Conservation (phyloP, 495 filamentous ascomycete genomes). For the Aspergillus diversus region DNA sequence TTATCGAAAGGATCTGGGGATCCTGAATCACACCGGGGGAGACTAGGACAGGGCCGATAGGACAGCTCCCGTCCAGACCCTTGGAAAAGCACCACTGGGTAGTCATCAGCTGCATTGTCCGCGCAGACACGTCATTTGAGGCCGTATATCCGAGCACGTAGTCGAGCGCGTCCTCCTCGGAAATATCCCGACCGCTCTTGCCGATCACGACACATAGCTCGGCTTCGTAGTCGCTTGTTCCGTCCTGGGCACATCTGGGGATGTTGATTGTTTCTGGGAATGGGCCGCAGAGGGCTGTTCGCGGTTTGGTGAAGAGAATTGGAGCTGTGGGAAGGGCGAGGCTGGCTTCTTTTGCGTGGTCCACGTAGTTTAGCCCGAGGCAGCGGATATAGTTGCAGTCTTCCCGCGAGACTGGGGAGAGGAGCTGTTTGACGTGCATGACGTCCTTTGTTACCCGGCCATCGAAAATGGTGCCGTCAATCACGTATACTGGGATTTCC, state of each 20-base stretch:
- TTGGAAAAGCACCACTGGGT: constrained; percentile 51
- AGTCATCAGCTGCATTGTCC: constrained; percentile 36
- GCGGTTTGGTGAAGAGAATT: constrained; percentile 52
- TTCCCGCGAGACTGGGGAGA: constrained; percentile 12
- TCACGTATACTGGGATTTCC: constrained; percentile 36
- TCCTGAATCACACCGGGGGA: constrained; percentile 37
- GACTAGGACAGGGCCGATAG: constrained; percentile 46
- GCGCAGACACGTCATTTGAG: constrained; percentile 46
- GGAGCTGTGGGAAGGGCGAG: constrained; percentile 44
- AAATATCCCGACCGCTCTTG: constrained; percentile 44
- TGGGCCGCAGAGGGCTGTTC: constrained; percentile 45
- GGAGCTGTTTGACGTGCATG: constrained; percentile 37
- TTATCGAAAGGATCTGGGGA: constrained; percentile 34
- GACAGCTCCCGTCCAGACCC: constrained; percentile 41
- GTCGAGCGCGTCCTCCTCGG: constrained; percentile 42
- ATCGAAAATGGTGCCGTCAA: constrained; percentile 44
- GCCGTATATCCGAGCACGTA: constrained; percentile 49
- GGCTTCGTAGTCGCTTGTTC: constrained; percentile 50
- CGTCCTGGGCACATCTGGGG: constrained; percentile 47
- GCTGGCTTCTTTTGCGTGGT: constrained; percentile 46
- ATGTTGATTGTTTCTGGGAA: constrained; percentile 47
- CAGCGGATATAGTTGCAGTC: constrained; percentile 29
- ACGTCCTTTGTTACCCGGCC: constrained; percentile 36
- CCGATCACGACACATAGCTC: constrained; percentile 47
- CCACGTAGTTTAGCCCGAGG: constrained; percentile 50